Evolutionary conservation across 2,329 filamentous ascomycete species (phyloP).

Genomic region (Pseudopyrenochaeta lycopersici): DNA sequence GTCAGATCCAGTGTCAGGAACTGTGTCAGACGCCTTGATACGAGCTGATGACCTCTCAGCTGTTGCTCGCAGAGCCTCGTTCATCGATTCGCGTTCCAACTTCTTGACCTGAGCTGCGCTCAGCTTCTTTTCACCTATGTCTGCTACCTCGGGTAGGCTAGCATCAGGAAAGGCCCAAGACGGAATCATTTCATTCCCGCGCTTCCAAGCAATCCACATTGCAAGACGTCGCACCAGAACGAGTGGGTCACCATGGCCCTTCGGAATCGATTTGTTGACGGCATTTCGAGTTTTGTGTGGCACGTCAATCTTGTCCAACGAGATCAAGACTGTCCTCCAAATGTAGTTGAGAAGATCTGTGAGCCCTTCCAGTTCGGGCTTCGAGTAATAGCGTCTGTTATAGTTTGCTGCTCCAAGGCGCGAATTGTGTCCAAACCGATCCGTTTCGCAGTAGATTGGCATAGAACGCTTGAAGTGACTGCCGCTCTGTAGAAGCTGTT

Average conservation of each 20-base stretch:
- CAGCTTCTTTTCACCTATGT: slow-evolving; percentile 60
- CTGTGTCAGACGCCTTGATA: slow-evolving; percentile 33
- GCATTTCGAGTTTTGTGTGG: slow-evolving; percentile 66
- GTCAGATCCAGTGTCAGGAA: slow-evolving; percentile 11
- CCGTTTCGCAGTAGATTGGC: slow-evolving; percentile 67
- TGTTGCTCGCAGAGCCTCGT: slow-evolving; percentile 54
- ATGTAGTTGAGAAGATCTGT: slow-evolving; percentile 68
- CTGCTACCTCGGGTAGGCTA: slow-evolving; percentile 55
- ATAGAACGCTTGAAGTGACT: slow-evolving; percentile 64
- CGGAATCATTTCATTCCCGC: slow-evolving; percentile 69
- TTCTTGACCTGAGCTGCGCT: slow-evolving; percentile 64
- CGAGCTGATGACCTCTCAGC: slow-evolving; percentile 54
- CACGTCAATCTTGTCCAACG: slow-evolving; percentile 68
- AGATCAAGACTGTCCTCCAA: slow-evolving; percentile 69
- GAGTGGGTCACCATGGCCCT: slow-evolving; percentile 68
- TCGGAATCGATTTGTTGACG: slow-evolving; percentile 70
- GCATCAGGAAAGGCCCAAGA: slow-evolving; percentile 69
- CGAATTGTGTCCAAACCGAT: slow-evolving; percentile 62
- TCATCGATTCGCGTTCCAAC: slow-evolving; percentile 62
- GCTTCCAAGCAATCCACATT: slow-evolving; percentile 73
- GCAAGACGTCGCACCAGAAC: slow-evolving; percentile 68
- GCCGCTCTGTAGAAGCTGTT: slow-evolving; percentile 64
- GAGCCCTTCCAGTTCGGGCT: slow-evolving; percentile 69
- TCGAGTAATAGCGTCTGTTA: slow-evolving; percentile 69
- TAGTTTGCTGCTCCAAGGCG: slow-evolving; percentile 62